These are phyloP conservation scores for Colletotrichum nymphaeae DNA, from an alignment of 2,329 filamentous ascomycete genomes.

Conservation along the genomic window DNA sequence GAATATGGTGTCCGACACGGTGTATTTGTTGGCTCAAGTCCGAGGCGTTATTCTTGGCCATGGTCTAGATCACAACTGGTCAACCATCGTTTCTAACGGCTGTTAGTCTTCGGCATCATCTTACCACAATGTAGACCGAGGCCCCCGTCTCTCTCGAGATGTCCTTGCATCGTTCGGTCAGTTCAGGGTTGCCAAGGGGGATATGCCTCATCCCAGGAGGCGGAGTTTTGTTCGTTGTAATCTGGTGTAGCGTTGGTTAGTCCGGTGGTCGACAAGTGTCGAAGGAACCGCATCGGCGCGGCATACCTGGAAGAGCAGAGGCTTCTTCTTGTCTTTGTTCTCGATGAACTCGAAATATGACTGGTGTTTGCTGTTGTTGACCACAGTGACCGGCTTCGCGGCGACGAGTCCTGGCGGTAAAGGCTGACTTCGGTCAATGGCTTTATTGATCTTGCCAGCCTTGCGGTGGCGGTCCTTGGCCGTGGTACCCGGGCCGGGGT, in stretches of 20 bases:
- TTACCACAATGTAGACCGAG: constrained; percentile 75
- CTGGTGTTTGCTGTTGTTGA: constrained; percentile 66
- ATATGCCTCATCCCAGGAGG: constrained; percentile 73
- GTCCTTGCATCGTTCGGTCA: constrained; percentile 73
- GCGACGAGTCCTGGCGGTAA: constrained; percentile 50
- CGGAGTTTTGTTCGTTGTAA: constrained; percentile 62
- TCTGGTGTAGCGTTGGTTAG: constrained; percentile 49
- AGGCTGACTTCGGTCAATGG: constrained; percentile 45
- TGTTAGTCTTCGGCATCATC: constrained; percentile 37
- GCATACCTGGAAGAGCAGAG: constrained; percentile 70
- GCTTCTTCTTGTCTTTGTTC: constrained; percentile 73
- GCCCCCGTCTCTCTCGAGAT: constrained; percentile 70
- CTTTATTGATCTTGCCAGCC: constrained; percentile 17
- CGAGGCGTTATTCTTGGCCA: constrained; percentile 43
- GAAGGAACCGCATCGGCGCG: neutral
- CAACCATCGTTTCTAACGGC: neutral
- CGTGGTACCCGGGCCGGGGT: constrained; percentile 28
- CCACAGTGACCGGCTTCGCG: constrained; percentile 43
- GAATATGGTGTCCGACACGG: constrained; percentile 70
- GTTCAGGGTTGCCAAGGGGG: constrained; percentile 69
- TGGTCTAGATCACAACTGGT: constrained; percentile 5
- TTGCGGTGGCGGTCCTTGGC: constrained; percentile 36
- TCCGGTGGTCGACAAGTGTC: neutral
- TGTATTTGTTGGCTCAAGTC: constrained; percentile 64
- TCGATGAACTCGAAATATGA: constrained; percentile 74